Base-by-base conservation (phyloP, 768 basidiomycete species). In the Goffeauzyma gilvescens region DNA sequence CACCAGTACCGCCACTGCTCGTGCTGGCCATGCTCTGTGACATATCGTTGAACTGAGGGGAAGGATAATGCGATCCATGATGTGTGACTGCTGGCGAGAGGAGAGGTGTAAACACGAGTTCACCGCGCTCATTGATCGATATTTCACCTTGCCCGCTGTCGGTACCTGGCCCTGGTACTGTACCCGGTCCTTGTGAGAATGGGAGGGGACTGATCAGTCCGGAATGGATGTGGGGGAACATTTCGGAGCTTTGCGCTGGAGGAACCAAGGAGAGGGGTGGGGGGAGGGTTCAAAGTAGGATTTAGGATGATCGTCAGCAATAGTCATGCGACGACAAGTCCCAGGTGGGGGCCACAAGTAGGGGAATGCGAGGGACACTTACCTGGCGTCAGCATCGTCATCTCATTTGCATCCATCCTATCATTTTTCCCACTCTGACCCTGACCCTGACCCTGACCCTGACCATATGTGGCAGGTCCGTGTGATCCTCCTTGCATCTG, bases 311-410 rank as follows among this genome's bases (percentile, higher is more conserved):
- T 20, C 4, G 36, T 17, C 25, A 21, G 13, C 28, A n/a, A 10
- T 23, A 2, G 10, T 3, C 38, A 20, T 35, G 17, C 26, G n/a
- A n/a, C n/a, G n/a, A n/a, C n/a, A n/a, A n/a, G n/a, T n/a, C n/a
- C n/a, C n/a, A n/a, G n/a, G n/a, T n/a, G n/a, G n/a, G n/a, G n/a
- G n/a, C n/a, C n/a, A 20, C 2, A 32, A 12, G 22, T 24, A 47
- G 15, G 38, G 18, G 20, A 44, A 46, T 21, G 42, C 31, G 40
- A 35, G 18, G n/a, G 30, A 24, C 8, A 56, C 73, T 54, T 53
- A 79, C 78, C 68, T 54, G 78, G 79, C 20, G 81, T 81, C 6
- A 76, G 76, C 31, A 82, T n/a, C n/a, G n/a, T n/a, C n/a, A n/a
- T 51, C 32, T 55, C 50, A 15, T 40, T 52, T 6, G 48, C 7